These are phyloP conservation scores for Tremellales sp. DNA, from an alignment of 1,284 basidiomycete genomes.

Conservation along the genomic window DNA sequence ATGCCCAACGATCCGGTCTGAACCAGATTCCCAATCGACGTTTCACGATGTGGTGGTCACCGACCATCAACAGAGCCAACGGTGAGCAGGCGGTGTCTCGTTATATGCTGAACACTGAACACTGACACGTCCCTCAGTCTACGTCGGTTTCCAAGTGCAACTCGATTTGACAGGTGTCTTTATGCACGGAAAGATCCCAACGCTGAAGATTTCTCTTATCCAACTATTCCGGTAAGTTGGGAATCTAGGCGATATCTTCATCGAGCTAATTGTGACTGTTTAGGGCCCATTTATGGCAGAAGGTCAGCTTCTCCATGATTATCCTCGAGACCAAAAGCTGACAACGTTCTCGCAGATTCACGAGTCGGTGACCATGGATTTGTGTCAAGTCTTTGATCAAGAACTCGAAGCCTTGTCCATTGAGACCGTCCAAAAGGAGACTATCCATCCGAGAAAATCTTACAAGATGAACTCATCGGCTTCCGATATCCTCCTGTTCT, in stretches of 20 bases:
- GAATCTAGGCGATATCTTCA: too few relatives aligned
- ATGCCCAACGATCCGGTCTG: constrained; percentile 69
- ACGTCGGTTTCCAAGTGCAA: constrained; percentile 98
- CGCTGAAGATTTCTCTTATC: constrained; percentile 85
- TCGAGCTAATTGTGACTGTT: too few relatives aligned
- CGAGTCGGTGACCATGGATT: constrained; percentile 89
- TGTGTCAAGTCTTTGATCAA: constrained; percentile 99
- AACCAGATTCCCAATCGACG: constrained; percentile 97
- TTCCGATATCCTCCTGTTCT: constrained; percentile 95
- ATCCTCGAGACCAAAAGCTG: background rate
- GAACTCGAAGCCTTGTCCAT: constrained; percentile 97
- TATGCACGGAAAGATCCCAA: constrained; percentile 98
- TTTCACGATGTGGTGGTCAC: constrained; percentile 99
- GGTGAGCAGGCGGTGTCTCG: constrained; percentile 59
- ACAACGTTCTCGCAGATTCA: constrained; percentile 44
- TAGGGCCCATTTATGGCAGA: constrained; percentile 99
- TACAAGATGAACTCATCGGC: constrained; percentile 99
- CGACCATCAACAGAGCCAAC: constrained; percentile 88
- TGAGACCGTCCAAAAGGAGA: constrained; percentile 99
- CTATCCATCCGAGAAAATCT: constrained; percentile 96
- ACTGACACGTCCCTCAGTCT: background rate
- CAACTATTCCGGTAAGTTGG: constrained; percentile 99
- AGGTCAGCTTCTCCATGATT: constrained; percentile 70
- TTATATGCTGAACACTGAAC: background rate
- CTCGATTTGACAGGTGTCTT: constrained; percentile 78